Percentiles rank a stretch among this genome's conserved stretches.
Evolutionary conservation across 169 alveolate genomes (phyloP).

Genomic region (Eimeria sp.): DNA sequence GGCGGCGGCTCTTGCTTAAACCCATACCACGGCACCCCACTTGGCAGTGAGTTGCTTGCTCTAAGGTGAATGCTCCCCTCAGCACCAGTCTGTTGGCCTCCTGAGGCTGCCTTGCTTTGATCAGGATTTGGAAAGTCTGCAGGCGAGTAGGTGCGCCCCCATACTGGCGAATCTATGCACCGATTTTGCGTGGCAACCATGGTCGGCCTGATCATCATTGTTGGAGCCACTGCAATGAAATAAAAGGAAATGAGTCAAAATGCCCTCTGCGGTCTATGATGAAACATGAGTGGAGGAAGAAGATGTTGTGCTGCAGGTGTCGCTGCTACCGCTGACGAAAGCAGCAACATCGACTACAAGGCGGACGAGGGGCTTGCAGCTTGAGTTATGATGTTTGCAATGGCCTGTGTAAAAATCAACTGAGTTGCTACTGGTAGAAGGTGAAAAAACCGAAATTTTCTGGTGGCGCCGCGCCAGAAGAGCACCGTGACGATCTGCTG

Average conservation of each 20-base stretch:
- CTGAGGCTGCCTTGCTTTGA: background rate
- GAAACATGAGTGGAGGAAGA: slow-evolving; percentile 3
- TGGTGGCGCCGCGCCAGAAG: slow-evolving; percentile 54
- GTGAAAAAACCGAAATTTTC: slow-evolving; percentile 9
- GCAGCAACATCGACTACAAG: slow-evolving; percentile 32
- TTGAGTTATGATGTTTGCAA: slow-evolving; percentile 2
- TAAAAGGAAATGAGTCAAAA: slow-evolving; percentile 10
- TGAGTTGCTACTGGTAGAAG: slow-evolving; percentile 10
- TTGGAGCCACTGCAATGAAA: slow-evolving; percentile 32
- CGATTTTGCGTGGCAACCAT: slow-evolving; percentile 58
- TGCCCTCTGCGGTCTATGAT: background rate
- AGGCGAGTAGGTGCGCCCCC: slow-evolving; percentile 63
- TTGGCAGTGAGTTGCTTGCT: slow-evolving; percentile 48
- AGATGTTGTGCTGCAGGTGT: background rate
- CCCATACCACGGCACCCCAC: slow-evolving; percentile 53
- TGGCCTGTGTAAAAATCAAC: slow-evolving; percentile 17
- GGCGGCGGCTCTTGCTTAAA: slow-evolving; percentile 62
- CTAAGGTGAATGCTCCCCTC: slow-evolving; percentile 19
- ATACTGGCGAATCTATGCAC: slow-evolving; percentile 64
- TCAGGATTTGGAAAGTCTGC: slow-evolving; percentile 18
- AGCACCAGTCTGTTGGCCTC: slow-evolving; percentile 2
- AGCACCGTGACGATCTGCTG: slow-evolving; percentile 24
- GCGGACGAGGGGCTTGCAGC: slow-evolving; percentile 55
- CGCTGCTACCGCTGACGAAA: slow-evolving; percentile 60
- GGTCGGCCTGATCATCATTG: slow-evolving; percentile 60